phyloP scores from a whole-genome alignment of 148 eudicot genomes.

The Suaeda aralocaspica region DNA sequence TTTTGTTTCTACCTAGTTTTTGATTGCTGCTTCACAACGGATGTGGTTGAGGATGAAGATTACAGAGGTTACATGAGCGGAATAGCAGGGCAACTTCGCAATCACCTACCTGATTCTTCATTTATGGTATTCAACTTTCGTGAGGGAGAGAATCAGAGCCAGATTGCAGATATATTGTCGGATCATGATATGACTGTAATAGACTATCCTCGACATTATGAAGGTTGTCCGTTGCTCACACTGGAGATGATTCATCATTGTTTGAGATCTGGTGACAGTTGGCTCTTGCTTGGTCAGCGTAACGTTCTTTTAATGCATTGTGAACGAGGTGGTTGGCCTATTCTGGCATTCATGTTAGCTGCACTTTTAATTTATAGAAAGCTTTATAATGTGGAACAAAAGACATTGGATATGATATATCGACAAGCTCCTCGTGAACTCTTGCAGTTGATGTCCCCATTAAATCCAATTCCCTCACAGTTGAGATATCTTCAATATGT shows the following conservation, averaged over 20 bases:
- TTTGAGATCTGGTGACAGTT: constrained; percentile 66
- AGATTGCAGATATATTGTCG: constrained; percentile 46
- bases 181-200: constrained; percentile 70
- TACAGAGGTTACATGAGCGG: constrained; percentile 55
- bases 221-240: constrained; percentile 61
- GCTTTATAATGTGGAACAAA: constrained; percentile 59
- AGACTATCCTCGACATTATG: constrained; percentile 68
- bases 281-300: constrained; percentile 69
- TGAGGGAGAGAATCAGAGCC: constrained; percentile 58
- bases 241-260: constrained; percentile 78
- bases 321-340: constrained; percentile 73
- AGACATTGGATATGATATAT: constrained; percentile 72
- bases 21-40: constrained; percentile 76
- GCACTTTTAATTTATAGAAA: constrained; percentile 72
- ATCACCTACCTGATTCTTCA: constrained; percentile 60
- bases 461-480: constrained; percentile 83
- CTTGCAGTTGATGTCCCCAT: constrained; percentile 56
- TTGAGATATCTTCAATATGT: constrained; percentile 85
- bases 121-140: constrained; percentile 71
- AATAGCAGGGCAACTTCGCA: constrained; percentile 55
- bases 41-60: constrained; percentile 51
- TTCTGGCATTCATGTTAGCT: constrained; percentile 80
- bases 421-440: constrained; percentile 82
- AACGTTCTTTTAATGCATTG: constrained; percentile 82
- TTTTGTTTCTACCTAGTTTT: constrained; percentile 39